Base-by-base conservation (phyloP, 805 yeast genomes). In the Candida namnaoensis region DNA sequence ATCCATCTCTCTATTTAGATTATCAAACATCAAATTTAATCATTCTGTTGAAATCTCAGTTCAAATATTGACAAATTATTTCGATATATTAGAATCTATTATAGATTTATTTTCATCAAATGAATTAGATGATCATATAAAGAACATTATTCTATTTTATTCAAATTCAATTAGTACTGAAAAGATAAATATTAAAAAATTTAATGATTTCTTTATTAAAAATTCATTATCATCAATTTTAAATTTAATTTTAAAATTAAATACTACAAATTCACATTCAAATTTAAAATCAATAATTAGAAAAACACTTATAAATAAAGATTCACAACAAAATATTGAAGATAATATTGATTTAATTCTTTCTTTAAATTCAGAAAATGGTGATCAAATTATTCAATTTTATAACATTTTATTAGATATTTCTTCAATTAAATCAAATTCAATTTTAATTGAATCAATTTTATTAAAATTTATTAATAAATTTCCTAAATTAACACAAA, bases 391-490 rank as follows among this genome's bases (percentile, higher is more conserved):
- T 19, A 3, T 27, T 3, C 11, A 7, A 27, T 11, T 27, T 27
- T 27, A 27, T 27, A 27, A 27, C 8, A 7, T 27, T 9, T 9
- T 27, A 7, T 27, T 27, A 27, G 30, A 27, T 4, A 4, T 11
- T 9, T 27, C 30, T 9, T 9, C 11, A 7, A 27, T 27, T 27
- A 19, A 39, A 38, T 12, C 47, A 49, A 38, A 39, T 27, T 9
- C 11, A 27, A 27, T 3, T 9, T 27, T 27, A 11, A 27, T 80
- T 37, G 87, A 82, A 54, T 57, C 62, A 3, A 50, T 76, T 1
- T 80, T 70, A 52, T 56, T 62, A n/a, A 44, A 58, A 3, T 62
- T 81, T 8, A 64, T 68, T 0, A 45, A 54, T 2, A 51, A 60
- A 11, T 67, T 63, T 44, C 70, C 73, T 3, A 47, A 50, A 0